Evolutionary conservation across 345 rosid genomes (phyloP), one percentile per base, ranked within the genome.

Genomic region (Sonneratia alba): DNA sequence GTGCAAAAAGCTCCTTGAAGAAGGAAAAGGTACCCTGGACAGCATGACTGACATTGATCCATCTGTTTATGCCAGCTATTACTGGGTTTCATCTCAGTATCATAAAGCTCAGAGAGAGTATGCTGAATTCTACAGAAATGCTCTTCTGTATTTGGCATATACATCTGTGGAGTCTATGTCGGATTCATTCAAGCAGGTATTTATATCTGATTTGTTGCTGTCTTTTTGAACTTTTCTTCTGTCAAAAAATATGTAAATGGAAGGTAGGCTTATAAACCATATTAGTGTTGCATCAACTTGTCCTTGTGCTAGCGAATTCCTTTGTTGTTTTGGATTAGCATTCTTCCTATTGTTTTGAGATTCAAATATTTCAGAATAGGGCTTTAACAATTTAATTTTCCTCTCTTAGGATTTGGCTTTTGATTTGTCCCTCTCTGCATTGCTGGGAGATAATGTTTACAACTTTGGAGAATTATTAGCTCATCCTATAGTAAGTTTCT

Each of bases 11-110:
- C 87, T 91, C 83, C 85, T 96, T 71, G 99, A 96, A 14, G 93
- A 88, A 84, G 98, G 96, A 59, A 89, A 89, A 81, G 86, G 80
- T 61, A 88, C 89, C 36, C 91, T 91, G 45, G 96, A 92, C 85
- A 84, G 92, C 69, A 91, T 96, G 97, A 96, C 97, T 40, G 99
- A 96, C 77, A 96, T 96, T 68, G 99, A 96, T 82, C 99, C 99
- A 22, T 86, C 99, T 0, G 99, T 96, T 4, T 82, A 89, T 76
- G 94, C 97, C 62, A 92, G 82, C 81, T 91, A 85, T 71, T 91
- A 88, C 74, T 92, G 99, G 99, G 92, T 92, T 69, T 87, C 99
- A 57, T 92, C 94, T 71, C 97, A 96, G 77, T 92, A 81, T 76
- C 86, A 92, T 70, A 96, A 96, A 77, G 81, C 73, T 40, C 86